These are phyloP conservation scores for Xerophyta viscosa DNA, from an alignment of 106 monocot species.

Conservation along the genomic window DNA sequence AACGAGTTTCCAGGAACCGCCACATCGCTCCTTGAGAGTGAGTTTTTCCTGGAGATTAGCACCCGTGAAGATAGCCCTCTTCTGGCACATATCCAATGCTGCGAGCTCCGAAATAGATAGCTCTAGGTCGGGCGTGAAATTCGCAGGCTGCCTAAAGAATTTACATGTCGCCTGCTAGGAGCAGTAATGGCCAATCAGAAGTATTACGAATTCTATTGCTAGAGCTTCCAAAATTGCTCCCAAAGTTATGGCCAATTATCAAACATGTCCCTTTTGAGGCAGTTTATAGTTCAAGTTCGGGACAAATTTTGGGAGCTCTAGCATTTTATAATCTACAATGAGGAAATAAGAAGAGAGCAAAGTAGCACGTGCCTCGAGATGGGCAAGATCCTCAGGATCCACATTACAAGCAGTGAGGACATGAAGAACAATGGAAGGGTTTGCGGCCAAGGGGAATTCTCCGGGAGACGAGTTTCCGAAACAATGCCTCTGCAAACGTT, in stretches of 20 bases:
- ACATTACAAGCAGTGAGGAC: conserved; percentile 83
- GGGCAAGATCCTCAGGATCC: conserved; percentile 83
- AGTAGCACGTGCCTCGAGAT: conserved; percentile 84
- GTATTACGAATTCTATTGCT: conserved; percentile 49
- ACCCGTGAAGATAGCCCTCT: conserved; percentile 78
- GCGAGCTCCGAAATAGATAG: conserved; percentile 92
- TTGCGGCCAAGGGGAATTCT: conserved; percentile 88
- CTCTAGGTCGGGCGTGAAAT: conserved; percentile 66
- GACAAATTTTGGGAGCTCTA: too few species aligned
- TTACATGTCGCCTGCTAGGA: conserved; percentile 78
- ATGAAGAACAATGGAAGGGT: conserved; percentile 86
- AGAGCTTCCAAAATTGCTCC: too few species aligned
- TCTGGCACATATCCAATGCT: conserved; percentile 88
- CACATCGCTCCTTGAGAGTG: conserved; percentile 58
- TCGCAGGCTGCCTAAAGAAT: conserved; percentile 86
- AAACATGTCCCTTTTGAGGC: too few species aligned
- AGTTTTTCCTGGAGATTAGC: conserved; percentile 50
- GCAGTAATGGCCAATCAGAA: conserved; percentile 26
- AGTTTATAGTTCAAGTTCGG: too few species aligned
- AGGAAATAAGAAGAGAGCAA: background rate
- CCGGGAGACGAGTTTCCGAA: conserved; percentile 75
- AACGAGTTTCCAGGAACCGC: conserved; percentile 90
- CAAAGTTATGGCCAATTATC: too few species aligned
- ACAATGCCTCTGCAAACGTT: conserved; percentile 71
- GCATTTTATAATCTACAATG: too few species aligned